Percentiles rank a stretch among this genome's conserved stretches.
Evolutionary conservation across 2,329 filamentous ascomycete genomes (phyloP).

Genomic region (Lachnellula occidentalis): DNA sequence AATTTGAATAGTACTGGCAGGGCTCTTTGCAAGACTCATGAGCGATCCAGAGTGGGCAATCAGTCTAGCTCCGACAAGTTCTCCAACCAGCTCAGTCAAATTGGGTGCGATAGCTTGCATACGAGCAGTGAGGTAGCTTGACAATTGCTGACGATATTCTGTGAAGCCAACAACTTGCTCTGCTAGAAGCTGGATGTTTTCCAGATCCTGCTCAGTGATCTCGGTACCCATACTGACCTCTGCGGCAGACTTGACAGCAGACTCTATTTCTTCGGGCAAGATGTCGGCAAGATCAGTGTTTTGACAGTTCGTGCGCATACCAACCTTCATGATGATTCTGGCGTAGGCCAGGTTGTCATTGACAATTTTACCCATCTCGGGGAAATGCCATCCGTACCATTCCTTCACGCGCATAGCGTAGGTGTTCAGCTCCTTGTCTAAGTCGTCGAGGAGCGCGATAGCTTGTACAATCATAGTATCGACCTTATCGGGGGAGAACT

Average conservation of each 20-base stretch:
- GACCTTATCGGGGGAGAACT: constrained; percentile 98
- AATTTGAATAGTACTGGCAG: constrained; percentile 94
- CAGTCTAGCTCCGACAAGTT: constrained; percentile 87
- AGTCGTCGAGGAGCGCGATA: constrained; percentile 85
- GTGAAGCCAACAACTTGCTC: constrained; percentile 91
- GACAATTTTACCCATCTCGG: constrained; percentile 92
- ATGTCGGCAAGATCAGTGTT: constrained; percentile 79
- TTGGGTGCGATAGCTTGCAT: constrained; percentile 98
- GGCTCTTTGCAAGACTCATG: constrained; percentile 90
- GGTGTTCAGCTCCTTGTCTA: constrained; percentile 98
- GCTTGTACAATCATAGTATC: constrained; percentile 99
- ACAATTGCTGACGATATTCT: constrained; percentile 83
- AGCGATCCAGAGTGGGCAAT: constrained; percentile 94
- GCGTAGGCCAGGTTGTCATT: constrained; percentile 96
- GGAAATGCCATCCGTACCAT: constrained; percentile 99
- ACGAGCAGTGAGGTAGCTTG: constrained; percentile 81
- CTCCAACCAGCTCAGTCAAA: constrained; percentile 85
- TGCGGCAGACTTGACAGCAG: constrained; percentile 84
- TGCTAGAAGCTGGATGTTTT: constrained; percentile 86
- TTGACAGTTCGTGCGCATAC: constrained; percentile 76
- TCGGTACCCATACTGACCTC: constrained; percentile 99
- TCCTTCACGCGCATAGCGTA: constrained; percentile 99
- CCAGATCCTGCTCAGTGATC: constrained; percentile 85
- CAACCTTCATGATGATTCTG: constrained; percentile 80
- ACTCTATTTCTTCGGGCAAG: constrained; percentile 91